Evolutionary conservation across 768 basidiomycete genomes (phyloP), one percentile per base, ranked within the genome.

Genomic region (Galerina marginata): DNA sequence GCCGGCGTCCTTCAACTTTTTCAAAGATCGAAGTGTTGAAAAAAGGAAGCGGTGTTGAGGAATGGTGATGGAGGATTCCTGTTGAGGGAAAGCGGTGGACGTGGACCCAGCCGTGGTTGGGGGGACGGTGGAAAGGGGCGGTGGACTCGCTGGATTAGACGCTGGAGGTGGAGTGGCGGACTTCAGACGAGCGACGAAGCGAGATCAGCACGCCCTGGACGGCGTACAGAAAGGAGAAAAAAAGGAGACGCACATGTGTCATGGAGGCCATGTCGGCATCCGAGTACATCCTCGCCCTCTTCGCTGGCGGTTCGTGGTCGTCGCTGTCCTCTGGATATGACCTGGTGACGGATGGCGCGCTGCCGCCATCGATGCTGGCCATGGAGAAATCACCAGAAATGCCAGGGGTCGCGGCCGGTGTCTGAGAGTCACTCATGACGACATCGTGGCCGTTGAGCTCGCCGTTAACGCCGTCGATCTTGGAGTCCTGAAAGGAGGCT

Each of bases 31-130:
- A 43, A 99, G 72, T 3, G 91, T 89, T 4, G 88, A 89, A 54
- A 84, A 75, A 64, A 90, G 88, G 72, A 93, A 95, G 43, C 92
- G 90, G 73, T 86, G 87, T 72, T 99, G 97, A 9, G 83, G 79
- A 15, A 75, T 64, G 58, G 86, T 89, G 63, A 96, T 72, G 1
- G 83, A 86, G 6, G 81, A 77, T 6, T 70, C 65, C 29, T 55
- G 26, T 62, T 53, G 56, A 57, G 61, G 26, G 62, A 59, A 48
- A 14, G 71, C 66, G 46, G 69, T 60, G 6, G 61, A 59, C 25
- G 65, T 50, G 3, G 56, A 45, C 37, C 49, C 58, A 9, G 68
- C 54, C 23, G 65, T 65, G 15, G 67, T 54, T 2, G 69, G 64
- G 20, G 70, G 64, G 25, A 67, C 50, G 11, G 72, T 58, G 9